Conservation (phyloP, 371 early-diverging fungal species). For the Apophysomyces variabilis region DNA sequence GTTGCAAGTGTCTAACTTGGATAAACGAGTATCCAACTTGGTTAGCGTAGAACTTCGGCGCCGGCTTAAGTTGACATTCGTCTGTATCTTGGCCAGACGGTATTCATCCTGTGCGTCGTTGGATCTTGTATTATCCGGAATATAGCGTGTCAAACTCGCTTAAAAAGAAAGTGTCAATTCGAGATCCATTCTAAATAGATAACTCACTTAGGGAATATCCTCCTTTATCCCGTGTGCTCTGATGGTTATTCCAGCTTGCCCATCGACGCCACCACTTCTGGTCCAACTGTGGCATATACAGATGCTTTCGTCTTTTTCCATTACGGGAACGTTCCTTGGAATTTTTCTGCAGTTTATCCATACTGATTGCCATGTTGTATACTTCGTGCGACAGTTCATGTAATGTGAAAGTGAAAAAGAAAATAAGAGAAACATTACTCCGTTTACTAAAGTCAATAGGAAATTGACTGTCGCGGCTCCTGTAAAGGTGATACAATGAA, state of each 20-base stretch:
- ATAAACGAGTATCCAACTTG: conserved; percentile 3
- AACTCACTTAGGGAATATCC: conserved; percentile 42
- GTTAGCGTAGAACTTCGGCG: conserved; percentile 13
- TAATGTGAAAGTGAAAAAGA: conserved; percentile 66
- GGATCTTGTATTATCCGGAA: conserved; percentile 31
- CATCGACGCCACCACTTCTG: conserved; percentile 61
- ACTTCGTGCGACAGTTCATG: conserved; percentile 64
- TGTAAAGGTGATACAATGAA: conserved; percentile 31
- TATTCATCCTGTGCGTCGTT: conserved; percentile 39
- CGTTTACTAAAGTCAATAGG: conserved; percentile 58
- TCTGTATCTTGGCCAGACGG: conserved; percentile 33
- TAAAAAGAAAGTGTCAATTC: conserved; percentile 8
- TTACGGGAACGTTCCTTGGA: conserved; percentile 30
- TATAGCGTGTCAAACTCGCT: conserved; percentile 29
- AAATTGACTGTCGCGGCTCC: conserved; percentile 37
- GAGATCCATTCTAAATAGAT: not conserved
- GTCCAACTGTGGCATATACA: conserved; percentile 63
- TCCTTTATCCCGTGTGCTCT: conserved; percentile 48
- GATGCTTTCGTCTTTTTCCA: conserved; percentile 40
- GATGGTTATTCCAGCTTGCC: conserved; percentile 50
- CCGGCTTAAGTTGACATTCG: conserved; percentile 25
- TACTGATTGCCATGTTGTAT: conserved; percentile 42
- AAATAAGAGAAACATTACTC: conserved; percentile 66
- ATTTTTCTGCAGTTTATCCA: conserved; percentile 43
- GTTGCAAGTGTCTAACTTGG: conserved; percentile 16